Evolutionary conservation across 805 yeast species (phyloP), one percentile per base, ranked within the genome.

Genomic region (Candida arabinofermentans): DNA sequence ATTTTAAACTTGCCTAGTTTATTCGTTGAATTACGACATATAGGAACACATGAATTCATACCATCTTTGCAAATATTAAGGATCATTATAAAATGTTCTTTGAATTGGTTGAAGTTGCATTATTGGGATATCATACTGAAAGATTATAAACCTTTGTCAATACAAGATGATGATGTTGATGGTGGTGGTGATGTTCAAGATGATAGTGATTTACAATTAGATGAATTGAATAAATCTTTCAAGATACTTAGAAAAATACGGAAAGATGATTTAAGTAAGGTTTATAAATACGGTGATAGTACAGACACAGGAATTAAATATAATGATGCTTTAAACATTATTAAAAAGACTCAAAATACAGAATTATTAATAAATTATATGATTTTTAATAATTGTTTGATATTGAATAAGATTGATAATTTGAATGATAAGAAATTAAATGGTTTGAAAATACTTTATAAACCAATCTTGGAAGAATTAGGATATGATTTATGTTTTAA

Each of bases 1-100:
- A 72, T 74, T 34, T 62, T 86, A 18, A 74, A 77, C 1, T 66
- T 93, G 19, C 96, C 98, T 0, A 70, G 81, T 24, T 75, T 75
- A 54, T 88, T 93, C 61, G 99, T 93, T 1, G 99, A 93, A 55
- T 58, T 88, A 24, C 71, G 99, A 42, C 98, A 93, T 61, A 75
- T 78, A 53, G 90, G 95, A 4, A 91, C 99, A 0, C 99, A 93
- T 61, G 98, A 91, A 53, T 67, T 70, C 14, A 62, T 93, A 21
- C 96, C 97, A 1, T 71, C 83, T 24, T 53, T 87, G 32, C 79
- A 74, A 31, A 70, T 85, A 63, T 67, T 90, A n/a, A 68, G 95
- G 29, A 56, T 67, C n/a, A 75, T 81, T 12, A 64, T 79, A 2
- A 55, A 62, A 4, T 66, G 74, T 37, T 96, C 96, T 0, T 59